Base-by-base conservation (phyloP, 2,329 filamentous ascomycete genomes). In the Colletotrichum lindemuthianum region DNA sequence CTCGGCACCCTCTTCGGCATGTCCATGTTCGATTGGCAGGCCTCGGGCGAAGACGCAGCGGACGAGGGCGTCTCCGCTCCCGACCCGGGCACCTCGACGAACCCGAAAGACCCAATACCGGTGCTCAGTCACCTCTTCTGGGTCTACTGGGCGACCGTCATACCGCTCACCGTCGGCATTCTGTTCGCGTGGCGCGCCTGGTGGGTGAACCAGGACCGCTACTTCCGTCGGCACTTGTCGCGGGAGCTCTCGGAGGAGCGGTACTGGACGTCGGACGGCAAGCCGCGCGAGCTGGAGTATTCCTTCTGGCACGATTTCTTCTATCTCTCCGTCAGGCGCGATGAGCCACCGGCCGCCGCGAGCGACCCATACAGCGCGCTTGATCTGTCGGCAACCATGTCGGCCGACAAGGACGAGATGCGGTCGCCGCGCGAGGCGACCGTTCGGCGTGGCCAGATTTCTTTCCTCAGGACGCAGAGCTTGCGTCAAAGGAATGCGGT, bases 161-260 rank as follows among this genome's bases (percentile, higher is more conserved):
- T 82, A 16, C 80, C 80, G 0, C 69, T 82, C 11, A 82, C 80
- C 0, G 63, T 81, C 37, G 53, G 78, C 47, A 82, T 82, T 45
- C 72, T 82, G 8, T 70, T 74, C 16, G 63, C 69, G 10, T 82
- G 80, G 80, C 78, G 80, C 5, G 78, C 77, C 1, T 82, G 80
- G 80, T 82, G 80, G 80, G 80, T 82, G 2, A 76, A 73, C 9
- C 80, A 82, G 68, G 80, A 82, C 68, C 75, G 80, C 2, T 81
- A 78, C 70, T 82, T 82, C 69, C 73, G 80, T 0, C 74, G 78
- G 4, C 80, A 82, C 64, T 72, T 82, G 8, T 80, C 78, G 65
- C 74, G 75, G 63, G 80, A 82, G 59, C 76, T 82, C n/a, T 81
- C 78, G 66, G 79, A 82, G 71, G 79, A 82, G 73, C 73, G 78